Evolutionary conservation across 257 asterid species (phyloP).

Genomic region (Solanum arcanum): DNA sequence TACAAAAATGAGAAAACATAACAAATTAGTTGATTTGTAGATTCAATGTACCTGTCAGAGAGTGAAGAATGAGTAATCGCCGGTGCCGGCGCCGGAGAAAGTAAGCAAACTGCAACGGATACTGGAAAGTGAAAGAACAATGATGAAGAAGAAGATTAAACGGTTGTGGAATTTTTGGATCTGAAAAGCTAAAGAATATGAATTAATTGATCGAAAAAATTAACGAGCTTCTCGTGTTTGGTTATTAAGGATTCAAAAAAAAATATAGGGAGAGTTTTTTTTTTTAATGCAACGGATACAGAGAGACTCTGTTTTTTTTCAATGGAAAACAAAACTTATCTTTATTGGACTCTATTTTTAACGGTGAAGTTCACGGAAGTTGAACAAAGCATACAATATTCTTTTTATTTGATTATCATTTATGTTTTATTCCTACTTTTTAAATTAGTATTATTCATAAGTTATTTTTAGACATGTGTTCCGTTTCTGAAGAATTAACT

Average conservation of each 20-base stretch:
- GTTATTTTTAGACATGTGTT: background rate
- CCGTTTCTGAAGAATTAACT: too few species aligned
- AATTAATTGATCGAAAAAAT: background rate
- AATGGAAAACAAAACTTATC: background rate
- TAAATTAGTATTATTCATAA: background rate
- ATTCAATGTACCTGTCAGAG: background rate
- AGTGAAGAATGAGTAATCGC: background rate
- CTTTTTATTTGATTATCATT: background rate
- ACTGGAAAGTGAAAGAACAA: background rate
- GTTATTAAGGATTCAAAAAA: slow-evolving; percentile 12
- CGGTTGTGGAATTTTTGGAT: slow-evolving; percentile 15
- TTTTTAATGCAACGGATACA: slow-evolving; percentile 24
- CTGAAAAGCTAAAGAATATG: background rate
- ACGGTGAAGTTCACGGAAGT: background rate
- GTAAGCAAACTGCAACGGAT: background rate
- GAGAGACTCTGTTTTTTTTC: background rate
- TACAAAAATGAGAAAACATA: background rate
- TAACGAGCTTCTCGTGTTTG: slow-evolving; percentile 46
- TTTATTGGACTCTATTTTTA: slow-evolving; percentile 15
- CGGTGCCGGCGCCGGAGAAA: background rate
- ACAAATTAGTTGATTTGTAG: background rate
- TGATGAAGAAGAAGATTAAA: background rate
- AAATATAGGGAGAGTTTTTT: slow-evolving; percentile 10
- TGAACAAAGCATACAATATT: background rate
- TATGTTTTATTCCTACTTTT: background rate